Evolutionary conservation across 2,329 filamentous ascomycete species (phyloP).

Genomic region (Ophiostoma triangulosporum): DNA sequence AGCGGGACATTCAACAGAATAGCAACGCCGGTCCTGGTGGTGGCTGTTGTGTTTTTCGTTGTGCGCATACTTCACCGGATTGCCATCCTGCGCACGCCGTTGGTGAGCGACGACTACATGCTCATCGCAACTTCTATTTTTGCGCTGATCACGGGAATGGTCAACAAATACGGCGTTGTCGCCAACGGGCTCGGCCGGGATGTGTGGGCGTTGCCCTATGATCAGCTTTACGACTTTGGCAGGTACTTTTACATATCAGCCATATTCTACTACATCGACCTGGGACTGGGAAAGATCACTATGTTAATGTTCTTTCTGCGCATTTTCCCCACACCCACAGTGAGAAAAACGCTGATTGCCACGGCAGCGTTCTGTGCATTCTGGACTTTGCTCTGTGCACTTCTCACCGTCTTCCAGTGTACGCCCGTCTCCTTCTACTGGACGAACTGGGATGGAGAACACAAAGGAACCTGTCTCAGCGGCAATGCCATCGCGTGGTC

Average conservation of each 20-base stretch:
- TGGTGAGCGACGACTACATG: constrained; percentile 24
- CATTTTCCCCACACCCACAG: constrained; percentile 31
- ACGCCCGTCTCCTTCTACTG: constrained; percentile 39
- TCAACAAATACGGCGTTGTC: constrained; percentile 20
- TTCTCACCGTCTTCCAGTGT: constrained; percentile 37
- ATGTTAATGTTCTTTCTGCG: constrained; percentile 42
- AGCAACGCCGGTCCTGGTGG: constrained; percentile 19
- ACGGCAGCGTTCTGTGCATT: constrained; percentile 26
- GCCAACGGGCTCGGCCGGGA: constrained; percentile 35
- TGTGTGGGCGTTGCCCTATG: constrained; percentile 32
- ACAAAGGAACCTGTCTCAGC: constrained; percentile 34
- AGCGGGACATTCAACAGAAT: constrained; percentile 17
- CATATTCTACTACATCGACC: constrained; percentile 32
- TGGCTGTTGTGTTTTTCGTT: constrained; percentile 24
- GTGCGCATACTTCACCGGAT: constrained; percentile 25
- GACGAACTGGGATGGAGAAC: constrained; percentile 35
- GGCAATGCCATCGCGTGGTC: constrained; percentile 36
- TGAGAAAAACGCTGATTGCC: constrained; percentile 28
- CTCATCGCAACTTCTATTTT: constrained; percentile 17
- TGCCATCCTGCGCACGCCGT: constrained; percentile 16
- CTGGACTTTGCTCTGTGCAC: constrained; percentile 28
- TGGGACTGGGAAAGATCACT: constrained; percentile 35
- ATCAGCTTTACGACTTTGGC: constrained; percentile 30
- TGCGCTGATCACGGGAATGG: constrained; percentile 18
- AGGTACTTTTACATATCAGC: constrained; percentile 28